Percentiles rank a stretch among this genome's conserved stretches.
phyloP scores from a whole-genome alignment of 345 rosid species.

The Heritiera fomes region DNA sequence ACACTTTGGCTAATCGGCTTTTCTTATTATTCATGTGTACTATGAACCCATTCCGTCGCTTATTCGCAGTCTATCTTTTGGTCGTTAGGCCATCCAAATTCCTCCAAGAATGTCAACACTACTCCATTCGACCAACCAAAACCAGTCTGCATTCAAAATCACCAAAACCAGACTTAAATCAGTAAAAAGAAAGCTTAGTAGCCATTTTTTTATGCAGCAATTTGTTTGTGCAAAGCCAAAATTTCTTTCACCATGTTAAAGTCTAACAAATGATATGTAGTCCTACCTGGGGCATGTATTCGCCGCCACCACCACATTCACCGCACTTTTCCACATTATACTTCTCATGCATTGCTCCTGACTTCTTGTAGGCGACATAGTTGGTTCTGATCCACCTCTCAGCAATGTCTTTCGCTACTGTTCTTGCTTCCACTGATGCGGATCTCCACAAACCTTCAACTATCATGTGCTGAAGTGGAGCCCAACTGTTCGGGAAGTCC shows the following conservation, averaged over 20 bases:
- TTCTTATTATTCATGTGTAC: neutral
- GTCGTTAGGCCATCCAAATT: conserved; percentile 80
- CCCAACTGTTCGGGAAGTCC: conserved; percentile 97
- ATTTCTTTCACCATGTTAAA: neutral
- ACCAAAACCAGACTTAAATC: neutral
- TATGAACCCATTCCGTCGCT: neutral
- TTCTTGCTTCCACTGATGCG: conserved; percentile 46
- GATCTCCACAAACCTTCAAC: conserved; percentile 74
- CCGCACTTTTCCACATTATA: conserved; percentile 47
- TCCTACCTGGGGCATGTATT: conserved; percentile 31
- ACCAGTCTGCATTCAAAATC: conserved; percentile 64
- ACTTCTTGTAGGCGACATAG: conserved; percentile 39
- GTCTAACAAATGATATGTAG: neutral
- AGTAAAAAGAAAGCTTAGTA: neutral
- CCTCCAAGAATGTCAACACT: conserved; percentile 78
- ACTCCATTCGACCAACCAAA: conserved; percentile 98
- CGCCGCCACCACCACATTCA: conserved; percentile 50
- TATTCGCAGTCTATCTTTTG: conserved; percentile 33
- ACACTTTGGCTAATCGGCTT: no score
- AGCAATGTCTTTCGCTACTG: conserved; percentile 73
- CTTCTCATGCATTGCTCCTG: conserved; percentile 63
- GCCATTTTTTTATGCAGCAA: neutral
- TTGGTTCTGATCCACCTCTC: conserved; percentile 75
- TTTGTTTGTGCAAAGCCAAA: neutral
- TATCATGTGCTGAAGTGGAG: conserved; percentile 80